Base-by-base conservation (phyloP, 306 rosid genomes). In the Acacia melanoxylon region DNA sequence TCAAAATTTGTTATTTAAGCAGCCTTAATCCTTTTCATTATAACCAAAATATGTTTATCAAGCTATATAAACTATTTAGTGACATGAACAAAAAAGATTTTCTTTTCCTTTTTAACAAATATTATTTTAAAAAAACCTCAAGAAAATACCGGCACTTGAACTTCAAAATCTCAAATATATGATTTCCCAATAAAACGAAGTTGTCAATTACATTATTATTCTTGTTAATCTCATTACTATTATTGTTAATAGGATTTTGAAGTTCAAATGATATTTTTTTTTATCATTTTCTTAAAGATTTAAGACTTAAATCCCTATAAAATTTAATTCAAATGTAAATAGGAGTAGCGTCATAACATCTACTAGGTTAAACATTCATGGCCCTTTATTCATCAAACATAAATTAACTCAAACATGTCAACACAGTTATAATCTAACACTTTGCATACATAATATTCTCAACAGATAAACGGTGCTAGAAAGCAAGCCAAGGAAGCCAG, bases 401-500 rank as follows among this genome's bases (percentile, higher is more conserved):
- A 59, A 59, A 59, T 59, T 22, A 59, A 59, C 65, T 59, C 4
- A 22, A 24, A n/a, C 0, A 16, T 52, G 19, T 59, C 65, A 22
- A 22, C 65, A 20, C 11, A n/a, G 25, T 44, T n/a, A 61, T 37
- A 37, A 37, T 61, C 35, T 25, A 61, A 24, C 31, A 62, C 29
- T 56, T 56, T n/a, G 4, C 16, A 13, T 29, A 13, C 15, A 52
- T 52, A 51, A 12, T 51, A 15, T 51, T 52, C 59, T 52, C 59
- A 78, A 25, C 27, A 73, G 27, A 72, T 76, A 4, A 81, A 20
- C 65, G 87, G 78, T 51, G 76, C 40, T 3, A 87, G 10, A 7
- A 9, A 49, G 68, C 86, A 91, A 1, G 68, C 72, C 54, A 89
- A 58, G 22, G 89, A 71, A 81, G 87, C 87, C 79, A 89, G 37